Evolutionary conservation across 176 grass and related monocot genomes (phyloP).

Genomic region (Stipa capillata): DNA sequence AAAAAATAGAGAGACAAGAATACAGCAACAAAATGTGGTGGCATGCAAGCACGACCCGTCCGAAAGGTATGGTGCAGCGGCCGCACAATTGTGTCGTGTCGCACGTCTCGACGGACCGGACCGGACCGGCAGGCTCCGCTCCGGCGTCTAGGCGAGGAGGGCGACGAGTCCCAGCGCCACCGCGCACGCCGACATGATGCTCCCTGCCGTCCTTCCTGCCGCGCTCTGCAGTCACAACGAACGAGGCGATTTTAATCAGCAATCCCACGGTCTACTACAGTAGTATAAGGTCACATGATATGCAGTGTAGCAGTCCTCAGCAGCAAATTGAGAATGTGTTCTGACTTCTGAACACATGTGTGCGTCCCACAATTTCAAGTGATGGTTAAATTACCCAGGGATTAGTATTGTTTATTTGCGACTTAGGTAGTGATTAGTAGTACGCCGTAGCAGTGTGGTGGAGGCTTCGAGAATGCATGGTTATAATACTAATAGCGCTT

Average conservation of each 20-base stretch:
- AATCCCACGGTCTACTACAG: no score
- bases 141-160: constrained; percentile 26
- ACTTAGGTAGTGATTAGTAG: not conserved
- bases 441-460: not conserved
- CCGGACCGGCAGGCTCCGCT: not conserved
- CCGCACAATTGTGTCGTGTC: not conserved
- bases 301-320: not conserved
- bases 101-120: not conserved
- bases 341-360: not conserved
- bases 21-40: constrained; percentile 8
- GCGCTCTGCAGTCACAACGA: constrained; percentile 24
- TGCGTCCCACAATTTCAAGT: not conserved
- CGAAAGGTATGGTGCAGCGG: not conserved
- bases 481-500: not conserved
- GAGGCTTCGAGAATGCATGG: not conserved
- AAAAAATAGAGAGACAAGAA: constrained; percentile 10
- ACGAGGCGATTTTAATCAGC: not conserved
- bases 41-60: not conserved
- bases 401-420: no score
- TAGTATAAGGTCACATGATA: no score
- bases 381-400: not conserved
- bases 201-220: not conserved
- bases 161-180: constrained; percentile 32
- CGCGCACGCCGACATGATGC: constrained; percentile 24
- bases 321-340: not conserved